These are phyloP conservation scores for Spirogloea muscicola DNA, from an alignment of 139 green algal species.

Conservation along the genomic window DNA sequence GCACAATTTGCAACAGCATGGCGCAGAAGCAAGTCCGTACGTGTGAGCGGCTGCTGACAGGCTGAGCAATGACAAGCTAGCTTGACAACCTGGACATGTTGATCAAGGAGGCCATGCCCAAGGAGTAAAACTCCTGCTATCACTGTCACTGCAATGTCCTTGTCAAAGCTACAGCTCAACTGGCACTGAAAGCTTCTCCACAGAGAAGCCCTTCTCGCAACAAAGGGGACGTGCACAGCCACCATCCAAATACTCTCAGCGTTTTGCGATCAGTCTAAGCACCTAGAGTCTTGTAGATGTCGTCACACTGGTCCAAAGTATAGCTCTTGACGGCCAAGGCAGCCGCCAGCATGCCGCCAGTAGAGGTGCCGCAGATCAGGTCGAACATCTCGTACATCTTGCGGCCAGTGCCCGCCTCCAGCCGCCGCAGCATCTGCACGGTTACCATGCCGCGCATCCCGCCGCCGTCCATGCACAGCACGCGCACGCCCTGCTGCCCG, in stretches of 20 bases:
- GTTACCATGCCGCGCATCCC: conserved; percentile 81
- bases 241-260: too few species aligned
- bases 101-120: too few species aligned
- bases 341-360: conserved; percentile 80
- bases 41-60: too few species aligned
- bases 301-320: conserved; percentile 72
- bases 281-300: conserved; percentile 78
- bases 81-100: too few species aligned
- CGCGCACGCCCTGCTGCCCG: conserved; percentile 68
- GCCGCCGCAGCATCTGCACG: conserved; percentile 65
- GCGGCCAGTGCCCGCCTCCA: conserved; percentile 64
- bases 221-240: too few species aligned
- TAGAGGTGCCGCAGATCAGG: conserved; percentile 69
- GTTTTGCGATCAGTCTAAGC: conserved; percentile 54
- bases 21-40: not conserved
- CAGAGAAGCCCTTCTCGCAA: too few species aligned
- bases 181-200: too few species aligned
- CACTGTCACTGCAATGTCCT: too few species aligned
- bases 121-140: too few species aligned
- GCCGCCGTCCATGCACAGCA: conserved; percentile 91
- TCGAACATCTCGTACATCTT: conserved; percentile 83
- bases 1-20: too few species aligned
- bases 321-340: conserved; percentile 67
- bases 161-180: too few species aligned
- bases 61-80: too few species aligned